Conservation (phyloP, 208 protist genomes). For the Tritrichomonas foetus region DNA sequence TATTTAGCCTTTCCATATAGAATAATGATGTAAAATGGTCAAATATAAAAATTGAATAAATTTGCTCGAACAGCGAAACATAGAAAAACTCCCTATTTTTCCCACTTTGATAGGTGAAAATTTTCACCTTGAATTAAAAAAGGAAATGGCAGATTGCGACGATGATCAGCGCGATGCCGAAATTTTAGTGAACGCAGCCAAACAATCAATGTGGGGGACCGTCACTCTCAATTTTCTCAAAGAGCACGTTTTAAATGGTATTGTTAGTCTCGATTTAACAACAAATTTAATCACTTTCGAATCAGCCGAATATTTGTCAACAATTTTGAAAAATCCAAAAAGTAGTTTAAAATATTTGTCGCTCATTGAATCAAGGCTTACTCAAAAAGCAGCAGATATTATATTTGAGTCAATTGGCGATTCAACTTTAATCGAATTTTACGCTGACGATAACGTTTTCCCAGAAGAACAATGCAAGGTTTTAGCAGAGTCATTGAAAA, state of each 20-base stretch:
- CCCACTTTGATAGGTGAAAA: no score
- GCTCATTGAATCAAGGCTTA: background rate
- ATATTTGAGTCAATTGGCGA: background rate
- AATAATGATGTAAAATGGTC: no score
- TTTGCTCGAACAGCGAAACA: no score
- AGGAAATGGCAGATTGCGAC: no score
- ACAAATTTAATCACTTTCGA: background rate
- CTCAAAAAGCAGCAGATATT: background rate
- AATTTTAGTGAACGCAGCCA: no score
- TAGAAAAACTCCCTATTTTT: no score
- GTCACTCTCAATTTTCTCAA: background rate
- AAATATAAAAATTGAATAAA: no score
- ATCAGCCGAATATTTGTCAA: background rate
- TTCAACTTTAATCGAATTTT: constrained; percentile 34
- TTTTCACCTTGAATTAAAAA: no score
- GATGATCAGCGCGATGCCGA: no score
- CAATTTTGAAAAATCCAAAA: background rate
- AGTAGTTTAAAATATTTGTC: background rate
- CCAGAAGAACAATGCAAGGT: background rate
- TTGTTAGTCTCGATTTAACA: background rate
- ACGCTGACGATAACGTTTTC: background rate
- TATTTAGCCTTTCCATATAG: no score
- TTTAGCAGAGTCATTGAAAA: background rate
- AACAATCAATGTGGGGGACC: background rate
- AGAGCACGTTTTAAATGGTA: background rate